phyloP scores from a whole-genome alignment of 768 basidiomycete genomes.

The Leccinum ochraceum region DNA sequence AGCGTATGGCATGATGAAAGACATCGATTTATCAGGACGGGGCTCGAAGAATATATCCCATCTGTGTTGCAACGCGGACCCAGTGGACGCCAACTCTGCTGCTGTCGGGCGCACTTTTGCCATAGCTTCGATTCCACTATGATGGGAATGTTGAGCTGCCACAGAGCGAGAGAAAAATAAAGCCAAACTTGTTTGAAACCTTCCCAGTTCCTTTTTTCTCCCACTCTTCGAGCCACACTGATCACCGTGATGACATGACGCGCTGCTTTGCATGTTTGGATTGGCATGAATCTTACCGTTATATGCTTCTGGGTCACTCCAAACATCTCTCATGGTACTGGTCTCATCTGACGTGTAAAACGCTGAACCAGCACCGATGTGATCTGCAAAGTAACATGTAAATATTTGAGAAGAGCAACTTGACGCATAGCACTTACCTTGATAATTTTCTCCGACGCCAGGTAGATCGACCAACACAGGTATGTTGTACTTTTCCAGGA shows the following conservation, averaged over 20 bases:
- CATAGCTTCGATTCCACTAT: not conserved
- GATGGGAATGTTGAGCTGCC: not conserved
- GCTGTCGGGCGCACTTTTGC: constrained; percentile 3
- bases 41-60: constrained; percentile 51
- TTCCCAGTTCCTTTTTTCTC: constrained; percentile 43
- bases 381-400: not conserved
- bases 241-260: not conserved
- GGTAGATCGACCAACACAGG: constrained; percentile 23
- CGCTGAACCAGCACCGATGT: not conserved
- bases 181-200: constrained; percentile 53
- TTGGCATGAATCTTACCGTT: not conserved
- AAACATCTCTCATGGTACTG: not conserved
- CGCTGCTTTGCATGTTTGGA: not conserved
- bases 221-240: constrained; percentile 37
- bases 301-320: not conserved
- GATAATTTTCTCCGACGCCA: constrained; percentile 23
- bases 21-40: constrained; percentile 57
- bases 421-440: constrained; percentile 36
- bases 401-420: not conserved
- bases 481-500: constrained; percentile 52
- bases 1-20: constrained; percentile 41
- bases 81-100: not conserved
- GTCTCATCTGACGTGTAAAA: not conserved
- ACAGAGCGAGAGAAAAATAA: not conserved
- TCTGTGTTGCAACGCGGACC: not conserved